phyloP scores from a whole-genome alignment of 1,284 basidiomycete species.

The Tetrapyrgos nigripes region DNA sequence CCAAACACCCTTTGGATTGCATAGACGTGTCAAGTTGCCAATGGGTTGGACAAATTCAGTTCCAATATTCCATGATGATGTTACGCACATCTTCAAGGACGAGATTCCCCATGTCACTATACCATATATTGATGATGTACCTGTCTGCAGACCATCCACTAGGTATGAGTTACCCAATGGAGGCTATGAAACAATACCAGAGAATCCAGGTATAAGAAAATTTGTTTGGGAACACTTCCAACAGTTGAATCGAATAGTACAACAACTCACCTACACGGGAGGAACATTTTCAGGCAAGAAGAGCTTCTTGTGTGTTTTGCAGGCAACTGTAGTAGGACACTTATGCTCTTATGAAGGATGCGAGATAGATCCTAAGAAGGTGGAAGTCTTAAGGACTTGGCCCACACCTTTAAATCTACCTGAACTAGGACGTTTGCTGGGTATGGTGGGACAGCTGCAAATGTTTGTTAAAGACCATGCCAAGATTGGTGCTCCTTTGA shows the following conservation, averaged over 20 bases:
- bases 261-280: slow-evolving; percentile 29
- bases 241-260: slow-evolving; percentile 37
- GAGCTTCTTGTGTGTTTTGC: slow-evolving; percentile 19
- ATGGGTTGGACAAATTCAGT: too few species aligned
- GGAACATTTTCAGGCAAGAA: too few species aligned
- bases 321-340: slow-evolving; percentile 22
- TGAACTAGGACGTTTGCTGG: slow-evolving; percentile 29
- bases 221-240: too few species aligned
- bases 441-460: slow-evolving; percentile 19
- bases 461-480: slow-evolving; percentile 27
- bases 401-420: slow-evolving; percentile 13
- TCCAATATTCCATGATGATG: too few species aligned
- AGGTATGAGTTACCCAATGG: slow-evolving; percentile 26
- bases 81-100: slow-evolving; percentile 21
- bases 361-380: slow-evolving; percentile 23
- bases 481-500: slow-evolving; percentile 18
- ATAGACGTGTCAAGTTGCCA: too few species aligned
- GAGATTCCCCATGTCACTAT: slow-evolving; percentile 15
- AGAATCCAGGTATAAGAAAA: slow-evolving; percentile 32
- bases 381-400: slow-evolving; percentile 25
- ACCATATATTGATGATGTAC: slow-evolving; percentile 10
- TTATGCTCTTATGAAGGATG: slow-evolving; percentile 26
- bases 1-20: too few species aligned
- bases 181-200: slow-evolving; percentile 28
- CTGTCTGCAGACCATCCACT: slow-evolving; percentile 16